phyloP scores from a whole-genome alignment of 2,329 filamentous ascomycete genomes.

The Tolypocladium amazonense region DNA sequence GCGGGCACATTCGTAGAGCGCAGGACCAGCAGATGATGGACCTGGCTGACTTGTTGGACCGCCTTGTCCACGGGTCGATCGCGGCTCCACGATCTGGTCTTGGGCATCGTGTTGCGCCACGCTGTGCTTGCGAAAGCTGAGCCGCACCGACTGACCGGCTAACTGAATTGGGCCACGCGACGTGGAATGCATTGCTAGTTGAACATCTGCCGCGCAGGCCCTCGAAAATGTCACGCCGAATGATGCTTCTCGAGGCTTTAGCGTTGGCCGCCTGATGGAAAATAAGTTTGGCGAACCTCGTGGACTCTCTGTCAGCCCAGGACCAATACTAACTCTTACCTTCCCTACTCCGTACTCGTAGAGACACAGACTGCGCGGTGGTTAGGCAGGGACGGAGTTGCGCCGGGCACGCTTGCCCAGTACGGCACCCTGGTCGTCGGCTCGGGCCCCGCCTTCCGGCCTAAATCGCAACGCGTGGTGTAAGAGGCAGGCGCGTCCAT shows the following conservation, averaged over 20 bases:
- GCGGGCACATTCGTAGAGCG: not conserved
- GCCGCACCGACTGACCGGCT: not conserved
- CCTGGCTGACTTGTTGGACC: not conserved
- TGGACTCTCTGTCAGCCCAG: not conserved
- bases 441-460: not conserved
- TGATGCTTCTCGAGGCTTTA: not conserved
- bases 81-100: not conserved
- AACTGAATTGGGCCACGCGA: not conserved
- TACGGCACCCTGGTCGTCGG: not conserved
- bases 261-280: not conserved
- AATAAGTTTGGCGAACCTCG: not conserved
- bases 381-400: too few relatives aligned
- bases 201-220: not conserved
- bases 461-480: constrained; percentile 1
- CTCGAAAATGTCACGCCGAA: not conserved
- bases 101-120: not conserved
- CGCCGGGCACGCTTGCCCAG: not conserved
- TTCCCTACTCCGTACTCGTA: too few relatives aligned
- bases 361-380: too few relatives aligned
- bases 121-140: not conserved
- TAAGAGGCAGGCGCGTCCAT: constrained; percentile 12
- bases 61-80: not conserved
- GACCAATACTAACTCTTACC: too few relatives aligned
- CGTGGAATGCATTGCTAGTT: not conserved
- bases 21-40: not conserved